Evolutionary conservation across 2,329 filamentous ascomycete genomes (phyloP), one percentile per base, ranked within the genome.

Genomic region (Neoarthrinium moseri): DNA sequence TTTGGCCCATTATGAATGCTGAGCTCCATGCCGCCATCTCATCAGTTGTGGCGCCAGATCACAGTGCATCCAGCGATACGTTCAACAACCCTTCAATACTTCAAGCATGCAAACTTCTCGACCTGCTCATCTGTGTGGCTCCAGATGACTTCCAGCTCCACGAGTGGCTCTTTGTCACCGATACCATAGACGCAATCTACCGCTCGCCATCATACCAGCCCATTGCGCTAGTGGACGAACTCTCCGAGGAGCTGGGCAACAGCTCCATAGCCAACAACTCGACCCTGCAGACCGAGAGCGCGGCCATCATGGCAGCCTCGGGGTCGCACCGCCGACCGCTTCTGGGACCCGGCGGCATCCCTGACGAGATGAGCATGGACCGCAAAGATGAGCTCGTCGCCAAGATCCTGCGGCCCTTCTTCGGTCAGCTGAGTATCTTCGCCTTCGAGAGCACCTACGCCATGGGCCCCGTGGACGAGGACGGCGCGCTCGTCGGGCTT

Each of bases 81-180:
- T 96, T 90, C 67, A 89, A 81, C 59, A 87, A 89, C 54, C 71
- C 82, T 3, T 84, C 87, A 3, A 73, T 96, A 13, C 71, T 99
- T 3, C 92, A 99, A 64, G 91, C 91, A 1, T 96, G 91, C 70
- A 99, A 97, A 63, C 77, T 99, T 3, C 78, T 99, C 4, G 94
- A 99, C 60, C 74, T 91, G 17, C 75, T 99, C n/a, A 79, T 97
- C 12, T 85, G 90, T 34, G 75, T 91, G 6, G 86, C 88, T 4
- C 92, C 91, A 0, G 94, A 99, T 56, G 94, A 99, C 64, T 99
- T 97, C 68, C 94, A 97, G 66, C 80, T 97, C n/a, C 87, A 95
- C 59, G 90, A 96, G 71, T 99, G 94, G 94, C 81, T 97, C 4
- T 99, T 96, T 65, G 85, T 99, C 45, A 95, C 91, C 2, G 94